Conservation (phyloP, 345 rosid genomes). For the Xanthoceras sorbifolium region DNA sequence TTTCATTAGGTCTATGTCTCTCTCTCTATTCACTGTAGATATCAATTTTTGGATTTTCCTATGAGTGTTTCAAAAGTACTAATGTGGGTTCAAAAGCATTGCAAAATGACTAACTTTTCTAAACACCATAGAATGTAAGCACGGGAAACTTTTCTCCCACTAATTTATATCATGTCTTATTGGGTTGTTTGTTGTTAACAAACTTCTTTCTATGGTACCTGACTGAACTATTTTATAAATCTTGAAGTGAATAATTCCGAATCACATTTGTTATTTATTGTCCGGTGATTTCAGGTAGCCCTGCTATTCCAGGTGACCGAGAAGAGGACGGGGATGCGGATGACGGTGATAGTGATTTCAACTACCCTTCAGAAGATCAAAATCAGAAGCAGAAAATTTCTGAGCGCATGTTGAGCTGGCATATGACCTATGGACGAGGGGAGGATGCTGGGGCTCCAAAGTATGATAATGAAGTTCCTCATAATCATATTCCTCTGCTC, state of each 20-base stretch:
- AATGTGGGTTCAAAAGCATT: background rate
- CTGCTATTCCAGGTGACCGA: conserved; percentile 76
- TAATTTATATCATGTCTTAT: background rate
- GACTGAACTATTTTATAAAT: background rate
- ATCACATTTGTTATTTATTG: conserved; percentile 12
- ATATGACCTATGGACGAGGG: conserved; percentile 65
- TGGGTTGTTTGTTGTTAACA: background rate
- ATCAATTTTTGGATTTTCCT: background rate
- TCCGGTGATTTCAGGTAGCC: conserved; percentile 61
- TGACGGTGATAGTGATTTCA: conserved; percentile 58
- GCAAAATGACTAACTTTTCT: background rate
- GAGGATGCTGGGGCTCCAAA: conserved; percentile 68
- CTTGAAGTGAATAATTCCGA: background rate
- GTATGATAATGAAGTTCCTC: conserved; percentile 85
- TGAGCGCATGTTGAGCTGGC: conserved; percentile 91
- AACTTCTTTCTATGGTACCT: background rate
- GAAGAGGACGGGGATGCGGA: conserved; percentile 67
- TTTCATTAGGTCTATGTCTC: background rate
- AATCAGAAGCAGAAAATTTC: conserved; percentile 71
- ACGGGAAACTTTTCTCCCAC: background rate
- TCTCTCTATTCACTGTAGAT: background rate
- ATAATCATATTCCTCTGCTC: conserved; percentile 75
- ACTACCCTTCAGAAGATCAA: conserved; percentile 51
- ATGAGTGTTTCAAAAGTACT: background rate
- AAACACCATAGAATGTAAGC: background rate